Evolutionary conservation across 768 basidiomycete species (phyloP).

Genomic region (Rhizopogon roseolus): DNA sequence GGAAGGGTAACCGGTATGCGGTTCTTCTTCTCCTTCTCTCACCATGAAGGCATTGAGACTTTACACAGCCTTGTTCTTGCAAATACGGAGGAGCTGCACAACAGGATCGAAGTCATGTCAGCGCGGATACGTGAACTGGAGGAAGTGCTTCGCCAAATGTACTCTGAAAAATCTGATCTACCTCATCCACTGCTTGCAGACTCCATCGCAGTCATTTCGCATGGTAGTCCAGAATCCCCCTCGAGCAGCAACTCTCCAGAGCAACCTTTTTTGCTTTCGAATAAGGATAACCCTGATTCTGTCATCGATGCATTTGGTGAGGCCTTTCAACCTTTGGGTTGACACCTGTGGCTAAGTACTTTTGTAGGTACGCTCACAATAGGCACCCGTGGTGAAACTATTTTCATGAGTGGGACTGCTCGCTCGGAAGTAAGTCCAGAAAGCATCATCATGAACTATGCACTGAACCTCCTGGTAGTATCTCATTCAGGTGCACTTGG

Average conservation of each 20-base stretch:
- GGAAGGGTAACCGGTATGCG: conserved; percentile 53
- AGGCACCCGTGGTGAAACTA: conserved; percentile 47
- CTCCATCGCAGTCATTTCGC: conserved; percentile 21
- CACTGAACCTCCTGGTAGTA: conserved; percentile 32
- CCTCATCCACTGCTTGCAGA: conserved; percentile 44
- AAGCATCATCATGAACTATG: neutral
- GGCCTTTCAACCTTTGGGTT: neutral
- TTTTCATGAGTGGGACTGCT: conserved; percentile 61
- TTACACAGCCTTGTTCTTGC: conserved; percentile 51
- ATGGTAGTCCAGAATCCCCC: conserved; percentile 13
- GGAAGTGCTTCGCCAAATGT: conserved; percentile 46
- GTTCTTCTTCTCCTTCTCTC: neutral
- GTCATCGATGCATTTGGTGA: conserved; percentile 48
- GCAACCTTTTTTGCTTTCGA: neutral
- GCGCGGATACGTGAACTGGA: conserved; percentile 60
- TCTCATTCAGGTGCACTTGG: conserved; percentile 44
- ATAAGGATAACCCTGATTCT: conserved; percentile 35
- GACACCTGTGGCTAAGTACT: neutral
- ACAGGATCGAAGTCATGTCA: conserved; percentile 51
- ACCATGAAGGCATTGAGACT: neutral
- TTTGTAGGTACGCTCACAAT: conserved; percentile 51
- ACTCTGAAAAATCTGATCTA: conserved; percentile 41
- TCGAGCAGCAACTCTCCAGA: conserved; percentile 7
- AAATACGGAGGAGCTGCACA: conserved; percentile 68
- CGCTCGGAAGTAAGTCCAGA: conserved; percentile 53